phyloP scores from a whole-genome alignment of 208 protist species.

The Trypanosomatidae sp. region DNA sequence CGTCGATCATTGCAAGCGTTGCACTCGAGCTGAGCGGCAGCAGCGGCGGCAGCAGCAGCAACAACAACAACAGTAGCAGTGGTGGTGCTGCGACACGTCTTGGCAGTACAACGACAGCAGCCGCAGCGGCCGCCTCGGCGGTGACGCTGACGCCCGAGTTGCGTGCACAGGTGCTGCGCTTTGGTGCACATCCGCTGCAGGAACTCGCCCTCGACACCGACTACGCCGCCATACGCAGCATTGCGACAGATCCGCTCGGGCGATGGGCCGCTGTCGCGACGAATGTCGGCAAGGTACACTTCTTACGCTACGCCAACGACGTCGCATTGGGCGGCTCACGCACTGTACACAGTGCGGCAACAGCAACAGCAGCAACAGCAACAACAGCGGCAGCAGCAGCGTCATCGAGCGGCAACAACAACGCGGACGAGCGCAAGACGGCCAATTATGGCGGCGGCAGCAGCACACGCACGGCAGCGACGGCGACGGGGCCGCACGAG shows the following conservation, averaged over 20 bases:
- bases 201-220: constrained; percentile 62
- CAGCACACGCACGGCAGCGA: background rate
- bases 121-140: background rate
- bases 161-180: constrained; percentile 6
- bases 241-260: constrained; percentile 53
- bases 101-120: background rate
- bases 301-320: constrained; percentile 44
- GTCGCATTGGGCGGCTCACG: constrained; percentile 11
- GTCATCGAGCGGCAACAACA: constrained; percentile 1
- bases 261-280: constrained; percentile 68
- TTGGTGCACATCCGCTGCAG: constrained; percentile 41
- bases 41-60: too few species aligned
- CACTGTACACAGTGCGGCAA: background rate
- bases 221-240: constrained; percentile 74
- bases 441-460: background rate
- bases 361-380: background rate
- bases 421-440: constrained; percentile 4
- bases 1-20: constrained; percentile 53
- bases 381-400: background rate
- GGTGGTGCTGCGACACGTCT: too few species aligned
- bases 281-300: constrained; percentile 71
- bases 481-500: constrained; percentile 7
- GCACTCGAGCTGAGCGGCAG: too few species aligned
- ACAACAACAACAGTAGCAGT: background rate
- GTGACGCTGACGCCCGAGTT: constrained; percentile 3